These are phyloP conservation scores for Combretum micranthum DNA, from an alignment of 345 rosid species.

Conservation along the genomic window DNA sequence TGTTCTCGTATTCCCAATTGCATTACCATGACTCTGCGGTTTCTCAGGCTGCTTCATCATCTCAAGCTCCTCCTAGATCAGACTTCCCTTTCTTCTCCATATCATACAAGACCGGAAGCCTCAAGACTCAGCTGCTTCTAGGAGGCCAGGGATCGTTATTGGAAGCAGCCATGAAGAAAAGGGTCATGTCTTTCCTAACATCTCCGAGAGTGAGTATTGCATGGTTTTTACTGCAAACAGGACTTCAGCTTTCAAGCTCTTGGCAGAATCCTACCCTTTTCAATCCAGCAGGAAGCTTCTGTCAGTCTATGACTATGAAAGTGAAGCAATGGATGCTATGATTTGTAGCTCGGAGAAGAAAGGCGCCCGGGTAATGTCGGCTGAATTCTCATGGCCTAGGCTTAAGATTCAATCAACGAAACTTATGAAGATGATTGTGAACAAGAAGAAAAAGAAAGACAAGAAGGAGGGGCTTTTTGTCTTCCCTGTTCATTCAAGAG, in stretches of 20 bases:
- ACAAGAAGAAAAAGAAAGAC: slow-evolving; percentile 44
- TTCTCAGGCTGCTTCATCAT: slow-evolving; percentile 24
- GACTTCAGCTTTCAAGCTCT: slow-evolving; percentile 89
- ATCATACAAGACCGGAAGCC: slow-evolving; percentile 65
- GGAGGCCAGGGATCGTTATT: slow-evolving; percentile 62
- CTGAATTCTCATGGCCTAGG: slow-evolving; percentile 91
- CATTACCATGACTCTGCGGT: slow-evolving; percentile 35
- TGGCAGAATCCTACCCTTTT: slow-evolving; percentile 86
- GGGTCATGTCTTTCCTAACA: slow-evolving; percentile 64
- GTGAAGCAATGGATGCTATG: slow-evolving; percentile 79
- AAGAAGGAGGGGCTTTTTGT: slow-evolving; percentile 74
- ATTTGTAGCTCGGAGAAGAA: slow-evolving; percentile 52
- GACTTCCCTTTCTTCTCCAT: slow-evolving; percentile 77
- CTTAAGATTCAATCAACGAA: slow-evolving; percentile 61
- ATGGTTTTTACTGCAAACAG: slow-evolving; percentile 90
- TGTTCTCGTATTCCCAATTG: slow-evolving; percentile 70
- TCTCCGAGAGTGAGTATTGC: slow-evolving; percentile 66
- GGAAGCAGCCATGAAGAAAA: slow-evolving; percentile 63
- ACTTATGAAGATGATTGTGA: slow-evolving; percentile 51
- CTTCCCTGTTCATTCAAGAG: slow-evolving; percentile 83
- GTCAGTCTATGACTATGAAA: slow-evolving; percentile 81
- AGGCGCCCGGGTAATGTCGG: slow-evolving; percentile 67
- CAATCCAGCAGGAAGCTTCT: slow-evolving; percentile 50
- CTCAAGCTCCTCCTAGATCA: slow-evolving; percentile 12
- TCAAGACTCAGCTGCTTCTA: slow-evolving; percentile 72